Conservation (phyloP, 805 yeast genomes). For the Jamesozyma jinghongensis region DNA sequence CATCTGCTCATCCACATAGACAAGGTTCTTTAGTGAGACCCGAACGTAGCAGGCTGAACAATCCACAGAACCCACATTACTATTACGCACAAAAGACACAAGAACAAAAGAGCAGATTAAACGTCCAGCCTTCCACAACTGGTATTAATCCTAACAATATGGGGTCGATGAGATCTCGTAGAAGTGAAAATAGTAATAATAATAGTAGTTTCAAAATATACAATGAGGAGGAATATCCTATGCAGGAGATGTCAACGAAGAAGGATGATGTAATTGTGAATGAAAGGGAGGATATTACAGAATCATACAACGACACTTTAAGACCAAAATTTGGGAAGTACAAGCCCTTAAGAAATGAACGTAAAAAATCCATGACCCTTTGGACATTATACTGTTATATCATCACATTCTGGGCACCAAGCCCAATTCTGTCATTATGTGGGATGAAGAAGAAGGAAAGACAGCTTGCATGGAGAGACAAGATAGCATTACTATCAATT, state of each 20-base stretch:
- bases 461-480: conserved; percentile 96
- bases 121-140: conserved; percentile 58
- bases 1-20: conserved; percentile 19
- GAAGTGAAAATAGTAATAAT: conserved; percentile 1
- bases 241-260: conserved; percentile 2
- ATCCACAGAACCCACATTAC: conserved; percentile 63
- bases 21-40: conserved; percentile 67
- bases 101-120: conserved; percentile 52
- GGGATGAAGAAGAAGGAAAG: conserved; percentile 75
- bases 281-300: not conserved
- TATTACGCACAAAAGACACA: conserved; percentile 70
- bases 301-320: not conserved
- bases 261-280: not conserved
- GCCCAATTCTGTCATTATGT: conserved; percentile 44
- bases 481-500: conserved; percentile 72
- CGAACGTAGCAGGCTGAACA: conserved; percentile 60
- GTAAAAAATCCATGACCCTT: conserved; percentile 5
- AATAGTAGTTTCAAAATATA: not conserved
- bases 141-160: conserved; percentile 50
- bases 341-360: conserved; percentile 3
- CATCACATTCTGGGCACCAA: conserved; percentile 90
- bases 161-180: conserved; percentile 6
- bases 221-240: conserved; percentile 4
- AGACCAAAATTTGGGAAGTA: conserved; percentile 2
- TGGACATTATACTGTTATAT: conserved; percentile 79